phyloP scores from a whole-genome alignment of 225 moss, liverwort and hornwort species.

The Pseudisothecium myosuroides region DNA sequence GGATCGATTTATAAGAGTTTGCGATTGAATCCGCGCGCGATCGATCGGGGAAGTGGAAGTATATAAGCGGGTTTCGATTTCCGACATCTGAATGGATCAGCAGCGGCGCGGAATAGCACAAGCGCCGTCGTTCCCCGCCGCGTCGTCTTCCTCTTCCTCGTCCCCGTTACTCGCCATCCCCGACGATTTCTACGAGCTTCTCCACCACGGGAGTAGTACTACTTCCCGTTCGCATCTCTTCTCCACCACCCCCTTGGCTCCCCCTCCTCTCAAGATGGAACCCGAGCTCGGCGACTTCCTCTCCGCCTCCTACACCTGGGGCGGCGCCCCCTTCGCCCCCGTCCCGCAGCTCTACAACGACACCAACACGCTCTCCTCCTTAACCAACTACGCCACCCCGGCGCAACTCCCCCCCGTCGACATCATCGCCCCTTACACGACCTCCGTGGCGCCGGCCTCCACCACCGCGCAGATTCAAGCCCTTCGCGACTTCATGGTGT shows the following conservation, averaged over 20 bases:
- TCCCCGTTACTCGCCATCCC: not conserved
- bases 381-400: not conserved
- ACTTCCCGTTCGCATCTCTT: not conserved
- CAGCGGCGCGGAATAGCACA: not conserved
- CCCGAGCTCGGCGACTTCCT: slow-evolving; percentile 35
- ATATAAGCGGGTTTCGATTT: not conserved
- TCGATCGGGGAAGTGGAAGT: not conserved
- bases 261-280: slow-evolving; percentile 27
- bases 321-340: not conserved
- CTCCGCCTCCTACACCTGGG: slow-evolving; percentile 1
- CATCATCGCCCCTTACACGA: slow-evolving; percentile 5
- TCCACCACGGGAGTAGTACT: slow-evolving; percentile 10
- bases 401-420: not conserved
- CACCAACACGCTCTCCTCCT: slow-evolving; percentile 5
- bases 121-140: not conserved
- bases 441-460: slow-evolving; percentile 5
- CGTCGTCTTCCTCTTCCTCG: slow-evolving; percentile 10
- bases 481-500: slow-evolving; percentile 93
- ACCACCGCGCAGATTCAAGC: slow-evolving; percentile 63
- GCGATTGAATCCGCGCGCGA: not conserved
- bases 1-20: not conserved
- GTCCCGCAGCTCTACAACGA: slow-evolving; percentile 14
- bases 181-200: slow-evolving; percentile 63
- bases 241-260: not conserved
- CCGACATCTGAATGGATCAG: not conserved